These are phyloP conservation scores for Clausena lansium DNA, from an alignment of 345 rosid species.

Conservation along the genomic window DNA sequence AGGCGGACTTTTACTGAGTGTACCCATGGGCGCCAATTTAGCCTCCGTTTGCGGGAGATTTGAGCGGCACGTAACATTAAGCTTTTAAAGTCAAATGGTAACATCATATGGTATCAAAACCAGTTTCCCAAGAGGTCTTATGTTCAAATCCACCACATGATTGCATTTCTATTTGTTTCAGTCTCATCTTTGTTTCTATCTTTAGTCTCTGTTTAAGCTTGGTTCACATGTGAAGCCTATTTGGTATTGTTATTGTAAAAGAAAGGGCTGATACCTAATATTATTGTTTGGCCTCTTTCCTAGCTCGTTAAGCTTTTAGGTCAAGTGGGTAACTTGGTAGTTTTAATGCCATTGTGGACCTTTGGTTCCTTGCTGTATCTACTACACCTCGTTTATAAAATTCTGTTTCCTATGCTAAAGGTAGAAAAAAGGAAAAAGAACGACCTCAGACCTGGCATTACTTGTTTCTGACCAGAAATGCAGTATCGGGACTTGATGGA, in stretches of 20 bases:
- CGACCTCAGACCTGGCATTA: neutral
- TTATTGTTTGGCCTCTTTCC: too few relatives aligned
- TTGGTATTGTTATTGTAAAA: too few relatives aligned
- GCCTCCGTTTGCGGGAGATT: too few relatives aligned
- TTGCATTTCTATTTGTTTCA: neutral
- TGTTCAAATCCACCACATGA: neutral
- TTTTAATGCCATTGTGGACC: neutral
- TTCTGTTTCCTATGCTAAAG: neutral
- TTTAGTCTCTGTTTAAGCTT: neutral
- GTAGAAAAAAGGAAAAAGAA: neutral
- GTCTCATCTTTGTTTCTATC: neutral
- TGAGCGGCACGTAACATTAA: too few relatives aligned
- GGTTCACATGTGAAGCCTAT: neutral
- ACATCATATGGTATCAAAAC: neutral
- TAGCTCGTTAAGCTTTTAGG: too few relatives aligned
- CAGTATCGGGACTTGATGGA: neutral
- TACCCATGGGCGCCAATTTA: accelerated
- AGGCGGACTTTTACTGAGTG: too few relatives aligned
- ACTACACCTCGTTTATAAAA: neutral
- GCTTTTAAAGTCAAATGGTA: neutral
- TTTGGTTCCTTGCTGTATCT: neutral
- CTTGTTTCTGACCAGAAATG: neutral
- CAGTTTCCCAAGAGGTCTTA: neutral
- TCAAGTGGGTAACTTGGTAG: too few relatives aligned
- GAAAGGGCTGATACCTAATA: too few relatives aligned